A percentile compares a stretch with the other conserved stretches of the same genome.
These are phyloP conservation scores for Corniculantispora saksenae DNA, from an alignment of 2,329 filamentous ascomycete genomes.

Conservation along the genomic window DNA sequence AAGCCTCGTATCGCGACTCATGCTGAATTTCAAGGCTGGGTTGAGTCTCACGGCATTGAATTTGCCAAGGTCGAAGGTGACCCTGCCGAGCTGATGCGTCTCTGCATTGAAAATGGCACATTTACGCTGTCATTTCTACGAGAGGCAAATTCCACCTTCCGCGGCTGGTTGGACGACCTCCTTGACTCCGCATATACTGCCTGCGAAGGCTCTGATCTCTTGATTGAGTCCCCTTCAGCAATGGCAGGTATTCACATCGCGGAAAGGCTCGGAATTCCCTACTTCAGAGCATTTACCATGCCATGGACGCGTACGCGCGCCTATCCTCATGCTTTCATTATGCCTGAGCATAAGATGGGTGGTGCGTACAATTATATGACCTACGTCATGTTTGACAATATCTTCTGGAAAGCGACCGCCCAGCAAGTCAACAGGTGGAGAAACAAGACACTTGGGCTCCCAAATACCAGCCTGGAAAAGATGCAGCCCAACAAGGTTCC, in stretches of 20 bases:
- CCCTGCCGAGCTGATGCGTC: conserved; percentile 88
- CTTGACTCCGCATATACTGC: conserved; percentile 78
- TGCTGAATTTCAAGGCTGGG: conserved; percentile 83
- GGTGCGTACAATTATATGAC: conserved; percentile 94
- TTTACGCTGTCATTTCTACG: conserved; percentile 90
- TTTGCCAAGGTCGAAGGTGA: conserved; percentile 88
- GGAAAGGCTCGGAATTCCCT: conserved; percentile 87
- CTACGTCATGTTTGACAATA: conserved; percentile 93
- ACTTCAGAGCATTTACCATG: conserved; percentile 98
- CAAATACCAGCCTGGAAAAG: conserved; percentile 81
- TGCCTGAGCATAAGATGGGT: conserved; percentile 90
- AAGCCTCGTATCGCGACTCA: conserved; percentile 87
- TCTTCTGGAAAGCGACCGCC: conserved; percentile 94
- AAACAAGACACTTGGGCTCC: conserved; percentile 74
- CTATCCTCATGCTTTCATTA: conserved; percentile 95
- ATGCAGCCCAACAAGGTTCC: conserved; percentile 97
- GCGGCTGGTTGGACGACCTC: conserved; percentile 91
- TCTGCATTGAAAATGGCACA: conserved; percentile 96
- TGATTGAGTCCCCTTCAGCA: conserved; percentile 93
- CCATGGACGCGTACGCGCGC: conserved; percentile 95
- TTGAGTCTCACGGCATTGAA: conserved; percentile 89
- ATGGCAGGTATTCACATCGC: conserved; percentile 99
- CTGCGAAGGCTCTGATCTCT: conserved; percentile 82
- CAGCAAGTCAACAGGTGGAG: conserved; percentile 93
- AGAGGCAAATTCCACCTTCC: conserved; percentile 84